Percentiles rank a stretch among this genome's conserved stretches.
Conservation (phyloP, 257 asterid species). For the Primulina huaijiensis region DNA sequence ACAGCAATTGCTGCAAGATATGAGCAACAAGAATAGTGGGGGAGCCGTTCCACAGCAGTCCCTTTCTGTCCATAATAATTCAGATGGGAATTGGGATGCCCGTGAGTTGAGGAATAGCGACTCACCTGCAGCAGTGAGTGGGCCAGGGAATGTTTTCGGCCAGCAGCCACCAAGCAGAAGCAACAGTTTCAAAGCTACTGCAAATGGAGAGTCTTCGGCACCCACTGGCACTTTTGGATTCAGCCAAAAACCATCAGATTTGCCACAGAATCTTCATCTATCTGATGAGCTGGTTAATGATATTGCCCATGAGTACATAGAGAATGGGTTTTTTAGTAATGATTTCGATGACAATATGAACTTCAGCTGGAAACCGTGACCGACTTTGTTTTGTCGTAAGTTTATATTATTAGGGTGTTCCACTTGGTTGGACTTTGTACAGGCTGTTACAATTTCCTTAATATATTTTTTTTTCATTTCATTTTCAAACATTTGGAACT, state of each 20-base stretch:
- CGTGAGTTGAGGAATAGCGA: background rate
- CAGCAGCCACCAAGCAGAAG: conserved; percentile 49
- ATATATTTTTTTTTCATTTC: background rate
- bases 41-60: conserved; percentile 20
- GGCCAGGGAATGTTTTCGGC: conserved; percentile 11
- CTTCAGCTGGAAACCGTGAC: conserved; percentile 69
- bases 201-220: conserved; percentile 48
- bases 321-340: conserved; percentile 59
- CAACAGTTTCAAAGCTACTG: conserved; percentile 55
- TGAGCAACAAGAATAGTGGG: conserved; percentile 45
- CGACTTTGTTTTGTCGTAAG: conserved; percentile 30
- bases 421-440: conserved; percentile 40
- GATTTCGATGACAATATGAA: conserved; percentile 72
- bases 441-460: conserved; percentile 36
- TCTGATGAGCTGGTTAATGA: conserved; percentile 63
- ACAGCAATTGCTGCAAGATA: conserved; percentile 66
- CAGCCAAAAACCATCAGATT: conserved; percentile 53
- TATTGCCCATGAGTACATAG: conserved; percentile 59
- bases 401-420: conserved; percentile 10
- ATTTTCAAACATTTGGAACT: conserved; percentile 23
- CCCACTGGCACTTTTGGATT: conserved; percentile 42
- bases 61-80: background rate
- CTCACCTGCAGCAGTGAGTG: background rate
- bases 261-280: conserved; percentile 48
- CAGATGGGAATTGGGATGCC: background rate